Evolutionary conservation across 495 filamentous ascomycete species (phyloP).

Genomic region (Lasiosphaeria miniovina): DNA sequence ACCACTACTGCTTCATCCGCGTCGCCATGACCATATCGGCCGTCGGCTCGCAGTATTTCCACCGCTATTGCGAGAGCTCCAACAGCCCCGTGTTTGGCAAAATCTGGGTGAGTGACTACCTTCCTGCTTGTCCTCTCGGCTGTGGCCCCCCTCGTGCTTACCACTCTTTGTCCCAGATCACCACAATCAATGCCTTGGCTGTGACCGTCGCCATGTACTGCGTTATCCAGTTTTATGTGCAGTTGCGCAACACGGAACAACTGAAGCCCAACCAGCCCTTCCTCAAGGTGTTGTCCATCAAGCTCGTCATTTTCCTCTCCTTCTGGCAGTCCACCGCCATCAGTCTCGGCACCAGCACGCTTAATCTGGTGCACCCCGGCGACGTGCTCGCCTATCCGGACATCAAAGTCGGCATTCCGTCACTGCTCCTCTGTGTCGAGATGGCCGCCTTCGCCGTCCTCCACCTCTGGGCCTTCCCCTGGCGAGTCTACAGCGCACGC

Average conservation of each 20-base stretch:
- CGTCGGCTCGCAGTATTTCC: constrained; percentile 65
- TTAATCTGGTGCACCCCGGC: constrained; percentile 59
- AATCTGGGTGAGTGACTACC: constrained; percentile 63
- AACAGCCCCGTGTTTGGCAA: constrained; percentile 75
- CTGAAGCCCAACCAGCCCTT: constrained; percentile 71
- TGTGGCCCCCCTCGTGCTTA: no score
- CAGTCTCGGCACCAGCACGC: constrained; percentile 61
- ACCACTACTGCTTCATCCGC: constrained; percentile 87
- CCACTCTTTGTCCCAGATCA: constrained; percentile 42
- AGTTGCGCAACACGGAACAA: constrained; percentile 56
- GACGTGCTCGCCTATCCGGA: constrained; percentile 64
- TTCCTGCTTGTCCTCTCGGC: not conserved
- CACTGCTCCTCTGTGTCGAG: constrained; percentile 76
- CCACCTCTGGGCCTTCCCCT: constrained; percentile 82
- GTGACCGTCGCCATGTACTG: constrained; percentile 91
- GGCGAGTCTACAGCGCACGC: constrained; percentile 31
- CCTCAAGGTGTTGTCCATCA: constrained; percentile 83
- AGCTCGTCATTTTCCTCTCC: constrained; percentile 90
- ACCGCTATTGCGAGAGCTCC: constrained; percentile 74
- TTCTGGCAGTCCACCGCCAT: constrained; percentile 85
- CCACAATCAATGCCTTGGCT: constrained; percentile 65
- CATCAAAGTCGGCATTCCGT: constrained; percentile 77
- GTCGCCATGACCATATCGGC: constrained; percentile 81
- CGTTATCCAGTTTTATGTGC: constrained; percentile 84
- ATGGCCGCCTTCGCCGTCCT: constrained; percentile 81